A percentile compares a stretch with the other conserved stretches of the same genome.
Evolutionary conservation across 306 rosid species (phyloP).

Genomic region (Trifolium pratense): DNA sequence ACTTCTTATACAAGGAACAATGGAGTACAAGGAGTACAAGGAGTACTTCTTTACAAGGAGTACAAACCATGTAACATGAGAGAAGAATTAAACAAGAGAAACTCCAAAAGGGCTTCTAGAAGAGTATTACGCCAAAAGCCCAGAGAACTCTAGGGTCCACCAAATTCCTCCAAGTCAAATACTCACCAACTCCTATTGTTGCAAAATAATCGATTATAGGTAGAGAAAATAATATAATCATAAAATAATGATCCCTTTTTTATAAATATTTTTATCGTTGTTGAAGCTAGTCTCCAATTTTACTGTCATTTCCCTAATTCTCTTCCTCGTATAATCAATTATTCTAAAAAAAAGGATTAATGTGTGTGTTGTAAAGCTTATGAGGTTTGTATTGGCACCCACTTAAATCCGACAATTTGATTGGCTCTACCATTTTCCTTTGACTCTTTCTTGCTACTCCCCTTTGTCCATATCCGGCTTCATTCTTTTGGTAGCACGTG

Average conservation of each 20-base stretch:
- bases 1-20: slow-evolving; percentile 5
- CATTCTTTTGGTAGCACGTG: slow-evolving; percentile 36
- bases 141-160: slow-evolving; percentile 48
- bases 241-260: too few relatives aligned
- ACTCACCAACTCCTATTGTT: slow-evolving; percentile 66
- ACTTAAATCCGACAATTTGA: slow-evolving; percentile 19
- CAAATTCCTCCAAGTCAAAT: slow-evolving; percentile 51
- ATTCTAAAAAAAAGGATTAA: slow-evolving; percentile 17
- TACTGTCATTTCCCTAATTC: slow-evolving; percentile 1
- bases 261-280: background rate
- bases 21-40: too few relatives aligned
- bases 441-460: slow-evolving; percentile 1
- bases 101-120: slow-evolving; percentile 70
- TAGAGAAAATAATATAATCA: background rate
- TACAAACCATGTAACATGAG: background rate
- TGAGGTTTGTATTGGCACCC: slow-evolving; percentile 44
- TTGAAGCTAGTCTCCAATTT: slow-evolving; percentile 31
- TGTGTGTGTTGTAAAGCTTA: slow-evolving; percentile 50
- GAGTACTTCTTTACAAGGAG: slow-evolving; percentile 3
- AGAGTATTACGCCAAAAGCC: slow-evolving; percentile 51
- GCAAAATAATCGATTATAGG: background rate
- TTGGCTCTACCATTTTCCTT: slow-evolving; percentile 36
- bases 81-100: too few relatives aligned
- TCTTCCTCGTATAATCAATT: slow-evolving; percentile 9
- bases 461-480: slow-evolving; percentile 33